A percentile compares a stretch with the other conserved stretches of the same genome.
Conservation (phyloP, 75 land plant species). For the Sequoiadendron giganteum region DNA sequence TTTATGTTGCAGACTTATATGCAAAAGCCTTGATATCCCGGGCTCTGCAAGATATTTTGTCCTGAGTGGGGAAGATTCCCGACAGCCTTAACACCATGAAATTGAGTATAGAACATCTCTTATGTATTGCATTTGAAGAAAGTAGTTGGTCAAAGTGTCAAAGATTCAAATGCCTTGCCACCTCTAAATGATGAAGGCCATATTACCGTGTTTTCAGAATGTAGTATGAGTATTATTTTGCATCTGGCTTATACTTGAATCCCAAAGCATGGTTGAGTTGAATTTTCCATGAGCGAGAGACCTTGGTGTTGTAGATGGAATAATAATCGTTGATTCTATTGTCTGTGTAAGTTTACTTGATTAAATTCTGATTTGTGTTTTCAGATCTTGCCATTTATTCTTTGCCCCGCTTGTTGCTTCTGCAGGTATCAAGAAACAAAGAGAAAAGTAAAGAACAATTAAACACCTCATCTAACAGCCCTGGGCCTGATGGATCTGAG, state of each 20-base stretch:
- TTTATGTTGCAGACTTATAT: not conserved
- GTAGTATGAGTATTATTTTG: no score
- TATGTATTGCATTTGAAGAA: not conserved
- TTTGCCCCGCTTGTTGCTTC: not conserved
- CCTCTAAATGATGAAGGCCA: not conserved
- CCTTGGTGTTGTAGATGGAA: not conserved
- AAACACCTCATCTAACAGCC: not conserved
- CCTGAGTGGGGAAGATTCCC: not conserved
- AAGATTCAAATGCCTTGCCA: not conserved
- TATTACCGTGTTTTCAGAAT: no score
- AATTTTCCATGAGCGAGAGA: not conserved
- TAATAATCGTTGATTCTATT: not conserved
- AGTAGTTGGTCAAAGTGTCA: not conserved
- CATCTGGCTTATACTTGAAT: no score
- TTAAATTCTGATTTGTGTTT: not conserved
- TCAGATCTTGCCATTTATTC: not conserved
- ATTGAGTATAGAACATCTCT: no score
- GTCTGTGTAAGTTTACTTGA: not conserved
- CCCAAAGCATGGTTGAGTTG: no score
- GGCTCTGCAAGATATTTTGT: not conserved
- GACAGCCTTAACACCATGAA: not conserved
- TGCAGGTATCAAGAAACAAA: conserved; percentile 9
- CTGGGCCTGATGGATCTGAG: conserved; percentile 53
- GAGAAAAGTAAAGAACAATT: not conserved
- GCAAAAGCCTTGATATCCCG: not conserved